Percentiles rank a stretch among this genome's conserved stretches.
phyloP scores from a whole-genome alignment of 2,329 filamentous ascomycete species.

The Colletotrichum phormii region DNA sequence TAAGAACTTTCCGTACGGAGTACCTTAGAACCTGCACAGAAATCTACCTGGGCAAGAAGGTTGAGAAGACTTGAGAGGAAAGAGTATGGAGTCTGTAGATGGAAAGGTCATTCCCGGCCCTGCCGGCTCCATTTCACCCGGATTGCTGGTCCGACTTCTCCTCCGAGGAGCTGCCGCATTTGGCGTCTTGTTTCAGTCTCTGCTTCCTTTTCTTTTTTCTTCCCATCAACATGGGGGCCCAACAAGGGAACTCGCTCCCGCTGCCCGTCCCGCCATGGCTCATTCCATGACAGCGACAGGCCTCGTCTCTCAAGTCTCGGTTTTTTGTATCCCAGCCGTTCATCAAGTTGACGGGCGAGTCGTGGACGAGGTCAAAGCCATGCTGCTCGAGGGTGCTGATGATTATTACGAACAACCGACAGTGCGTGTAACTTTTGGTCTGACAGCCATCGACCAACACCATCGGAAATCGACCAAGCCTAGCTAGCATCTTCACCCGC shows the following conservation, averaged over 20 bases:
- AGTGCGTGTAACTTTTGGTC: neutral
- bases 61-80: neutral
- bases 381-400: neutral
- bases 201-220: neutral
- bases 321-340: neutral
- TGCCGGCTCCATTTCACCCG: constrained; percentile 25
- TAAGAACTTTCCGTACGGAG: neutral
- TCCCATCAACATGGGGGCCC: neutral
- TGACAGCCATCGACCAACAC: neutral
- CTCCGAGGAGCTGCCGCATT: constrained; percentile 20
- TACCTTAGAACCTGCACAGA: too few species aligned
- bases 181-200: constrained; percentile 25
- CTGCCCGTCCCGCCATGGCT: neutral
- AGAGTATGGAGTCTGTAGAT: neutral
- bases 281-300: neutral
- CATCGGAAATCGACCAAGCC: neutral
- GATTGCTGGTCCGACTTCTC: constrained; percentile 19
- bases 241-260: neutral
- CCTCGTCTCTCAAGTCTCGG: neutral
- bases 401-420: neutral
- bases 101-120: neutral
- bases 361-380: constrained; percentile 20
- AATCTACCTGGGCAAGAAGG: too few species aligned
- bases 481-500: constrained; percentile 4
- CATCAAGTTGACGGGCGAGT: neutral